Evolutionary conservation across 768 basidiomycete species (phyloP).

Genomic region (Suillus variegatus): DNA sequence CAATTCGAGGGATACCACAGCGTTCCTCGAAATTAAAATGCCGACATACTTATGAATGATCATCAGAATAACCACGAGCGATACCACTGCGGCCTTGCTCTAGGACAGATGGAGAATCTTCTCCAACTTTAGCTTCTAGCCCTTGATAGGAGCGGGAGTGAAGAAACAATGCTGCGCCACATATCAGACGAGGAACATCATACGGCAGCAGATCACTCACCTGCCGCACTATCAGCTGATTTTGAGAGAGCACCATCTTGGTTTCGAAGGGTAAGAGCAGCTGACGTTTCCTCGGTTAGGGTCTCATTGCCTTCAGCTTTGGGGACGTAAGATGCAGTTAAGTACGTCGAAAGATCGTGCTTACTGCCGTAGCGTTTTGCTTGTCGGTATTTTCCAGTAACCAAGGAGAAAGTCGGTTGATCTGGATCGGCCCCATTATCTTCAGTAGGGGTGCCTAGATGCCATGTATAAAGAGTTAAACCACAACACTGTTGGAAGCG

Average conservation of each 20-base stretch:
- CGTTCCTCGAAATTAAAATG: background rate
- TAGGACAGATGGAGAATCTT: slow-evolving; percentile 77
- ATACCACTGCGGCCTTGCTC: slow-evolving; percentile 92
- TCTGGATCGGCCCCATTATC: slow-evolving; percentile 49
- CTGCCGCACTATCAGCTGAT: slow-evolving; percentile 69
- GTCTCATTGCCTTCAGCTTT: slow-evolving; percentile 15
- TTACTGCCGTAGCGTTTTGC: slow-evolving; percentile 63
- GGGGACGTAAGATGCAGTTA: background rate
- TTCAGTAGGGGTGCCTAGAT: slow-evolving; percentile 11
- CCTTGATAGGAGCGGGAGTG: slow-evolving; percentile 77
- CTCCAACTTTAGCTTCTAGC: slow-evolving; percentile 72
- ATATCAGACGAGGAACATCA: slow-evolving; percentile 9
- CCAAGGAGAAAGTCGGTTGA: slow-evolving; percentile 79
- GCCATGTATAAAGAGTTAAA: background rate
- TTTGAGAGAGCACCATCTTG: slow-evolving; percentile 59
- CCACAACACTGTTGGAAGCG: background rate
- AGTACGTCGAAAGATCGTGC: background rate
- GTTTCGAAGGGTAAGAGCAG: slow-evolving; percentile 60
- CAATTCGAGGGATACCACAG: background rate
- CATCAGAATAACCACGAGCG: slow-evolving; percentile 81
- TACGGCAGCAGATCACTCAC: slow-evolving; percentile 37
- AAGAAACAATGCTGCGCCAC: slow-evolving; percentile 62
- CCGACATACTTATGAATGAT: slow-evolving; percentile 20
- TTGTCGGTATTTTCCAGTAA: slow-evolving; percentile 85
- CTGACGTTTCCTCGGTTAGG: slow-evolving; percentile 27